A percentile compares a stretch with the other conserved stretches of the same genome.
Conservation (phyloP, 257 asterid species). For the Gynochthodes officinalis region DNA sequence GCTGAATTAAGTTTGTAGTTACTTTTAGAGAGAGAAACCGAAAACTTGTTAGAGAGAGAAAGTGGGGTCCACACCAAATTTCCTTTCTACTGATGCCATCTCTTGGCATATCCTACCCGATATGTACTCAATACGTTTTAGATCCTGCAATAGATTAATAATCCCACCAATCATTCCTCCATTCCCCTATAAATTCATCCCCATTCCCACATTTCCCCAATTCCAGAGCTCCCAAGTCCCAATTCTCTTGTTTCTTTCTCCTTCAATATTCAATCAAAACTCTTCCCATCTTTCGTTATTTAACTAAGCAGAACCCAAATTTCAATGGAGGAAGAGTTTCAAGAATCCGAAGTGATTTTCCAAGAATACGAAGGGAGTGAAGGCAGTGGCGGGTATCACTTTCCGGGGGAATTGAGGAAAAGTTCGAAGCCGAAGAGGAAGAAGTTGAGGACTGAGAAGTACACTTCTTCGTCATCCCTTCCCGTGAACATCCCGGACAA, state of each 20-base stretch:
- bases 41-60: conserved; percentile 19
- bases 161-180: conserved; percentile 31
- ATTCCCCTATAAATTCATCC: conserved; percentile 43
- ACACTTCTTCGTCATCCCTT: conserved; percentile 14
- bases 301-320: background rate
- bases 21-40: background rate
- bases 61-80: conserved; percentile 44
- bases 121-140: conserved; percentile 29
- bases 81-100: conserved; percentile 39
- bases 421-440: conserved; percentile 24
- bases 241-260: background rate
- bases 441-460: conserved; percentile 31
- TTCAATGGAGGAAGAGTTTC: conserved; percentile 68
- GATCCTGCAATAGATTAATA: conserved; percentile 20
- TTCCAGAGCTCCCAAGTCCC: conserved; percentile 6
- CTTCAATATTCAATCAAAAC: background rate
- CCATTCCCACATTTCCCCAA: conserved; percentile 18
- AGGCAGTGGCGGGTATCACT: conserved; percentile 5
- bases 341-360: conserved; percentile 67
- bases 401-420: conserved; percentile 9
- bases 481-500: conserved; percentile 65
- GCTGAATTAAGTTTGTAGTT: background rate
- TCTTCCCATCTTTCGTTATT: background rate
- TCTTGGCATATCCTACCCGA: conserved; percentile 23
- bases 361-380: conserved; percentile 27